Evolutionary conservation across 495 filamentous ascomycete genomes (phyloP), one percentile per base, ranked within the genome.

Genomic region (Penicillium flavigenum): DNA sequence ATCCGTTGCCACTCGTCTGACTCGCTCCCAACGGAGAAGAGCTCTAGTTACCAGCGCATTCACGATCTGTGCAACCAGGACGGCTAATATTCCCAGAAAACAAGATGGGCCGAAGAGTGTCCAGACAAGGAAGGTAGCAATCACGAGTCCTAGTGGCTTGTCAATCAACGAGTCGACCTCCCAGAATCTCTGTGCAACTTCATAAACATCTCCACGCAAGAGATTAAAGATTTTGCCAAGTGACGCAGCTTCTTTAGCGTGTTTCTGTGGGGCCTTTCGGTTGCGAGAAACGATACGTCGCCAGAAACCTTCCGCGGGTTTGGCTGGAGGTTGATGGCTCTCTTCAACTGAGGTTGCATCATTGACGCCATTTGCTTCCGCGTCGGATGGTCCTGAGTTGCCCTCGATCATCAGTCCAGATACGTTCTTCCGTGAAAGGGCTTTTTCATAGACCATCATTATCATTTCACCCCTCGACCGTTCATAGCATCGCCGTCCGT

Each of bases 391-490:
- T 7, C 50, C 62, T 22, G 52, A 17, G 9, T 69, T 65, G 16
- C 46, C 58, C 16, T 62, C 47, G 16, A 64, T 46, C 38, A 64
- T 49, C 29, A 79, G 66, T 9, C 83, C 83, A 53, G 88, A 80
- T 1, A 89, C 81, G 26, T 79, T 79, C 70, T 93, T 92, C 32
- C 90, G 75, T 5, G 83, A 81, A 9, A 94, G 70, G 0, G 88
- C 90, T 72, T 95, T 95, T 65, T 91, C 89, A 55, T 92, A 92
- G 26, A 94, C 76, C 83, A 91, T 92, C 53, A 89, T 93, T 48
- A 95, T 86, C 84, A 93, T 85, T 66, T 92, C 90, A 9, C 90
- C 90, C 43, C 90, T 76, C 5, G 87, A 88, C 48, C 90, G 76
- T 63, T 95, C 90, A 61, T 93, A 95, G 55, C 79, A 80, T 50